phyloP scores from a whole-genome alignment of 768 basidiomycete genomes.

The Psilocybe tampanensis region DNA sequence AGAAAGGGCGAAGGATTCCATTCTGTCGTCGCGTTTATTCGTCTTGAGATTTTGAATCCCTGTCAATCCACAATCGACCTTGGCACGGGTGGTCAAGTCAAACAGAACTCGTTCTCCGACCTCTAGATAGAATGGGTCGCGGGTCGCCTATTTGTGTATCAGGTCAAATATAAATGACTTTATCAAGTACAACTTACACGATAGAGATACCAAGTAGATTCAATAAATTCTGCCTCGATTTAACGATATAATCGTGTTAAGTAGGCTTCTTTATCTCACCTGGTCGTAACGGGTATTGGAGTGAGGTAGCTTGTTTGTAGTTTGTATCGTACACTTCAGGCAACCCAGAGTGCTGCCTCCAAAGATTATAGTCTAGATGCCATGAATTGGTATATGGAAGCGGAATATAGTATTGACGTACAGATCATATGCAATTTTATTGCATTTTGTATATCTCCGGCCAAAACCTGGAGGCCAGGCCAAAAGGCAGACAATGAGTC shows the following conservation, averaged over 20 bases:
- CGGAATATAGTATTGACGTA: slow-evolving; percentile 34
- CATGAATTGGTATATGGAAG: background rate
- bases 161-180: slow-evolving; percentile 7
- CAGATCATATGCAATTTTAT: slow-evolving; percentile 91
- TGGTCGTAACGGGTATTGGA: slow-evolving; percentile 81
- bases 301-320: slow-evolving; percentile 68
- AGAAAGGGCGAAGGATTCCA: slow-evolving; percentile 96
- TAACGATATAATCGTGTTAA: background rate
- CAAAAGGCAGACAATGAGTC: slow-evolving; percentile 97
- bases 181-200: slow-evolving; percentile 52
- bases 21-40: slow-evolving; percentile 85
- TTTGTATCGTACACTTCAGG: slow-evolving; percentile 93
- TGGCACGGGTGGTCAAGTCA: slow-evolving; percentile 74
- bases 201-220: slow-evolving; percentile 96
- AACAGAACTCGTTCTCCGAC: slow-evolving; percentile 83
- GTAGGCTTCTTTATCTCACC: slow-evolving; percentile 36
- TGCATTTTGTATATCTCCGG: slow-evolving; percentile 85
- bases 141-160: slow-evolving; percentile 68
- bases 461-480: slow-evolving; percentile 92
- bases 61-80: slow-evolving; percentile 85
- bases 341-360: slow-evolving; percentile 83
- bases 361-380: slow-evolving; percentile 83
- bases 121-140: slow-evolving; percentile 89
- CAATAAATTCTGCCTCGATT: slow-evolving; percentile 75
- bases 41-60: slow-evolving; percentile 79